Evolutionary conservation across 1,139 yeast species (phyloP).

Genomic region (Kodamaea fungicola): DNA sequence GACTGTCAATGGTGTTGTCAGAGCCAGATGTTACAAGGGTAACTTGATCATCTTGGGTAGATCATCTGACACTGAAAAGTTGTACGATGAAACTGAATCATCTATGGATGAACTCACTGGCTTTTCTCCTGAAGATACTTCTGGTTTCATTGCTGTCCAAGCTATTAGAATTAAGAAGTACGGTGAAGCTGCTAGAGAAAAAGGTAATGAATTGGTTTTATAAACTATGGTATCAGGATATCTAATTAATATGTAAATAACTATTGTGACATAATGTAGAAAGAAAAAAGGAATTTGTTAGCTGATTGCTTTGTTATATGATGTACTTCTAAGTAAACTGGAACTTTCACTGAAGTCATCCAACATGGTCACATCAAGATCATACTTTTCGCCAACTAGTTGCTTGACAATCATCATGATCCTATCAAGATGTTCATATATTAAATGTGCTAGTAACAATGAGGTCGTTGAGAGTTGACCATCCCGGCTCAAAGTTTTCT

Average conservation of each 20-base stretch:
- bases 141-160: slow-evolving; percentile 97
- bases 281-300: not conserved
- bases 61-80: slow-evolving; percentile 90
- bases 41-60: slow-evolving; percentile 81
- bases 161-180: slow-evolving; percentile 97
- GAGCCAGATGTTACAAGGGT: slow-evolving; percentile 94
- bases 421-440: slow-evolving; percentile 32
- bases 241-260: not conserved
- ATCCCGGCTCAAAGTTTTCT: slow-evolving; percentile 28
- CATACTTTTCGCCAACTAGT: slow-evolving; percentile 38
- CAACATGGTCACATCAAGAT: slow-evolving; percentile 11
- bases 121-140: slow-evolving; percentile 93
- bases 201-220: slow-evolving; percentile 50
- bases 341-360: slow-evolving; percentile 7
- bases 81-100: slow-evolving; percentile 96
- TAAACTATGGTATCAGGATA: slow-evolving; percentile 17
- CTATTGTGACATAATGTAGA: not conserved
- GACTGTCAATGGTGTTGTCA: slow-evolving; percentile 93
- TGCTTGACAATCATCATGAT: slow-evolving; percentile 28
- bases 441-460: slow-evolving; percentile 29
- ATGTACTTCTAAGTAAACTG: not conserved
- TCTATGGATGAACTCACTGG: slow-evolving; percentile 99
- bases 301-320: not conserved
- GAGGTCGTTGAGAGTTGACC: slow-evolving; percentile 31
- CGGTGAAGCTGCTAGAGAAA: slow-evolving; percentile 91